Conservation (phyloP, 2,329 filamentous ascomycete genomes). For the Aspergillus neotritici region DNA sequence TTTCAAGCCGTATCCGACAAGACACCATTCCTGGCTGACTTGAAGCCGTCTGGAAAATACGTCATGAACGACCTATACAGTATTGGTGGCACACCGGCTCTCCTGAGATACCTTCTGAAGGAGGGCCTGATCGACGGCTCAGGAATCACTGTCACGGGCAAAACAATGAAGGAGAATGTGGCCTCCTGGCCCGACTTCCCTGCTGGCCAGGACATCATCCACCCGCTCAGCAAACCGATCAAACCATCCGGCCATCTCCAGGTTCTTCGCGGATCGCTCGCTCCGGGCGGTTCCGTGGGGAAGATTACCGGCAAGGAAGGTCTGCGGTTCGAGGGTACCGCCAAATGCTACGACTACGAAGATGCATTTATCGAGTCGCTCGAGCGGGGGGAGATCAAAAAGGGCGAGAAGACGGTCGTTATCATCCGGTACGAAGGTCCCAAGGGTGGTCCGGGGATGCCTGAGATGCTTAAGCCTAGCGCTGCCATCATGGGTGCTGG, state of each 20-base stretch:
- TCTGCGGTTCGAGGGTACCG: constrained; percentile 56
- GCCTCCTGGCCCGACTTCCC: constrained; percentile 4
- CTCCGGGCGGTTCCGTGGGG: constrained; percentile 60
- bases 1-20: constrained; percentile 66
- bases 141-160: constrained; percentile 5
- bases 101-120: constrained; percentile 37
- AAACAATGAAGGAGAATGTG: constrained; percentile 8
- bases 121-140: constrained; percentile 6
- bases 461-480: constrained; percentile 63
- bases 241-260: constrained; percentile 63
- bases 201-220: constrained; percentile 3
- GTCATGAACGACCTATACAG: constrained; percentile 42
- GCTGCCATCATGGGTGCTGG: constrained; percentile 68
- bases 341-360: constrained; percentile 60
- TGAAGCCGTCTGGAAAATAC: constrained; percentile 58
- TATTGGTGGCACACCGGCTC: constrained; percentile 41
- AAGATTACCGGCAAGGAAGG: constrained; percentile 69
- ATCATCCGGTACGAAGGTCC: constrained; percentile 66
- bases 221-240: constrained; percentile 58
- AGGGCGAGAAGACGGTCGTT: constrained; percentile 64
- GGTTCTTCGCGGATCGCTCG: constrained; percentile 61
- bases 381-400: constrained; percentile 59
- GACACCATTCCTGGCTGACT: constrained; percentile 64
- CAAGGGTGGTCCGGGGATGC: constrained; percentile 65
- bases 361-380: constrained; percentile 59